A percentile compares a stretch with the other conserved stretches of the same genome.
Conservation (phyloP, 169 alveolate species). For the Ichthyophthirius multifiliis region DNA sequence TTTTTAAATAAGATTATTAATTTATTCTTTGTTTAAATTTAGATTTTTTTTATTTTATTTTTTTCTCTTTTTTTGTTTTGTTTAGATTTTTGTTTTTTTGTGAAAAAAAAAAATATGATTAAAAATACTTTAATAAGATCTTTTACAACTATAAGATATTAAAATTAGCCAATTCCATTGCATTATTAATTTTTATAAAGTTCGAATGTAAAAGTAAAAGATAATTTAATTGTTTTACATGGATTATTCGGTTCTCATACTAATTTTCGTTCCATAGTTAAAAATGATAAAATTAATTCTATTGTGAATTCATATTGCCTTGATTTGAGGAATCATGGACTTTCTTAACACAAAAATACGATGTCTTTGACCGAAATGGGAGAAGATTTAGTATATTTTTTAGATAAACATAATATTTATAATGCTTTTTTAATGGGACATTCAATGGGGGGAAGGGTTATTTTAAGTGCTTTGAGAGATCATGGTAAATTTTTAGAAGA, state of each 20-base stretch:
- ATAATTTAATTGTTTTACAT: constrained; percentile 31
- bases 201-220: too few relatives aligned
- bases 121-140: too few relatives aligned
- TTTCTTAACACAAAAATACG: constrained; percentile 42
- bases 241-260: constrained; percentile 39
- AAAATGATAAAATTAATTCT: not conserved
- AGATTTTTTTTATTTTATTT: too few relatives aligned
- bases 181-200: too few relatives aligned
- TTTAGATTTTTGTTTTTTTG: too few relatives aligned
- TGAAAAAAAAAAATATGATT: too few relatives aligned
- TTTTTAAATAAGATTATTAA: too few relatives aligned
- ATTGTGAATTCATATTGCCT: constrained; percentile 31
- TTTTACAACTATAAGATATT: too few relatives aligned
- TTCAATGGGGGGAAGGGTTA: constrained; percentile 65
- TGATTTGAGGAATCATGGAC: constrained; percentile 65
- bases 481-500: constrained; percentile 11
- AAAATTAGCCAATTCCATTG: too few relatives aligned
- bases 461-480: constrained; percentile 34
- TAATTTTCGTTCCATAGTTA: constrained; percentile 13
- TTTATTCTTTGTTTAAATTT: too few relatives aligned
- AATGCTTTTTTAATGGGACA: constrained; percentile 62
- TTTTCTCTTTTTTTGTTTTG: too few relatives aligned
- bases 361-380: constrained; percentile 52
- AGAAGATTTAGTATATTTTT: constrained; percentile 48
- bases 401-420: constrained; percentile 27